A percentile compares a stretch with the other conserved stretches of the same genome.
phyloP scores from a whole-genome alignment of 2,329 filamentous ascomycete species.

The Cadophora gregata region DNA sequence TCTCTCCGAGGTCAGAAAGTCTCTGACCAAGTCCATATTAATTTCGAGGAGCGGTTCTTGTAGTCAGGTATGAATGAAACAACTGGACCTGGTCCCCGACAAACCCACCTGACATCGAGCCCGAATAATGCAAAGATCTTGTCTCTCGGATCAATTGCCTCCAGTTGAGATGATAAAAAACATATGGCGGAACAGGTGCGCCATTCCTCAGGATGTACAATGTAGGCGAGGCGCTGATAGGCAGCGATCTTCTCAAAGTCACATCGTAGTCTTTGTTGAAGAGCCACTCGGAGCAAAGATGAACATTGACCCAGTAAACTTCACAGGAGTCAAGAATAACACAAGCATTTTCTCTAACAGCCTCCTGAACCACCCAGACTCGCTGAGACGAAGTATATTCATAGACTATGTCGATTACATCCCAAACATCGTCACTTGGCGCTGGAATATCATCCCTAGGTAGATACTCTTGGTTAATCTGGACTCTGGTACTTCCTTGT shows the following conservation, averaged over 20 bases:
- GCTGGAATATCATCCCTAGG: constrained; percentile 2
- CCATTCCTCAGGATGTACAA: neutral
- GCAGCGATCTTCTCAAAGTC: neutral
- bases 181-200: neutral
- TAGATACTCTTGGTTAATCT: neutral
- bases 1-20: neutral
- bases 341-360: constrained; percentile 1
- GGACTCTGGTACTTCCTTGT: too few species aligned
- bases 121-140: constrained; percentile 3
- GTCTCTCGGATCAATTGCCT: constrained; percentile 10
- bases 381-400: constrained; percentile 12
- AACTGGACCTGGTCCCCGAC: neutral
- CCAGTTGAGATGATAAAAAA: neutral
- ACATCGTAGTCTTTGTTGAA: neutral
- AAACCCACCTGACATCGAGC: neutral
- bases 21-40: constrained; percentile 6
- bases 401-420: neutral
- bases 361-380: constrained; percentile 17
- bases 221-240: neutral
- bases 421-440: neutral
- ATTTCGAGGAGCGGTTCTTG: neutral
- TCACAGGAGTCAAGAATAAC: neutral
- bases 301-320: neutral
- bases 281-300: neutral
- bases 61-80: constrained; percentile 13